These are phyloP conservation scores for Lactifluus hygrophoroides DNA, from an alignment of 768 basidiomycete species.

Conservation along the genomic window DNA sequence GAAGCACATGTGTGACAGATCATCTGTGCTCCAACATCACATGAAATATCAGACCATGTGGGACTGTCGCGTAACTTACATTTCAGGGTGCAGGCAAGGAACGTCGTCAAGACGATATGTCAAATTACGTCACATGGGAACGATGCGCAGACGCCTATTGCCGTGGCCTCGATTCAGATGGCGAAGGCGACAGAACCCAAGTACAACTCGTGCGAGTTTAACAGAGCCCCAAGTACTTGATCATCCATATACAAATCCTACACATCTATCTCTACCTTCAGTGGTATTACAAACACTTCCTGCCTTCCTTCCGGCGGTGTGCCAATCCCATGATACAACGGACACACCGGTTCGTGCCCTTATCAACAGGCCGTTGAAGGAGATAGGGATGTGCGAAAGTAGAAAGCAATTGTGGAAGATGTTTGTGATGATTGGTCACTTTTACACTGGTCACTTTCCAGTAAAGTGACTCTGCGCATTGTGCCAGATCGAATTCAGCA, in stretches of 20 bases:
- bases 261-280: constrained; percentile 19
- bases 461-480: constrained; percentile 85
- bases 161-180: too few species aligned
- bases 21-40: too few species aligned
- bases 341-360: neutral
- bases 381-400: neutral
- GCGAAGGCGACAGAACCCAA: constrained; percentile 55
- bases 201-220: neutral
- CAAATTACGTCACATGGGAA: too few species aligned
- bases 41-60: too few species aligned
- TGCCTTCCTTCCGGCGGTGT: neutral
- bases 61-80: too few species aligned
- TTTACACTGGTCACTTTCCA: constrained; percentile 47
- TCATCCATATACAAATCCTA: neutral
- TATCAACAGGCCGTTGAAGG: neutral
- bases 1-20: too few species aligned
- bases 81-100: too few species aligned
- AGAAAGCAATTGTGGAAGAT: neutral
- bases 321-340: neutral
- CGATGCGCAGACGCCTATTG: too few species aligned
- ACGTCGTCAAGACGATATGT: too few species aligned
- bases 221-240: constrained; percentile 14
- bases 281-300: neutral
- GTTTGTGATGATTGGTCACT: neutral
- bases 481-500: constrained; percentile 88